A percentile compares a stretch with the other conserved stretches of the same genome.
Evolutionary conservation across 2,329 filamentous ascomycete species (phyloP).

Genomic region (Sporothrix schenckii): DNA sequence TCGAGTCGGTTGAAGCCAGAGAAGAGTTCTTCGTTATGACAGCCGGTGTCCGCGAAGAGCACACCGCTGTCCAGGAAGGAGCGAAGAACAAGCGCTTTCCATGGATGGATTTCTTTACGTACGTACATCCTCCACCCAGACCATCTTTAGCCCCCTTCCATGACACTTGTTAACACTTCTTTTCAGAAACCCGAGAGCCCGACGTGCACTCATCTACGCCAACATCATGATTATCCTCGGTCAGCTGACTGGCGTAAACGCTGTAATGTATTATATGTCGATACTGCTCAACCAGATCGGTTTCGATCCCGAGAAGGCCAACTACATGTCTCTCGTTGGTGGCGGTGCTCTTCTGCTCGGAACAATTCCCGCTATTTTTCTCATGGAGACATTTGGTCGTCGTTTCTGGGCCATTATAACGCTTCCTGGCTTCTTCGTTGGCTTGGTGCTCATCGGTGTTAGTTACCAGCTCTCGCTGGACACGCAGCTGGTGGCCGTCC

Average conservation of each 20-base stretch:
- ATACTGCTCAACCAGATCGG: slow-evolving; percentile 69
- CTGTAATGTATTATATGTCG: slow-evolving; percentile 73
- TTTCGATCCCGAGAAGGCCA: slow-evolving; percentile 63
- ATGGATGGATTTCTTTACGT: slow-evolving; percentile 74
- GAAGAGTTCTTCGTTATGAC: slow-evolving; percentile 76
- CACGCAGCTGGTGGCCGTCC: slow-evolving; percentile 51
- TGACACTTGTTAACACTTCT: not conserved
- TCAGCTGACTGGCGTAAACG: slow-evolving; percentile 71
- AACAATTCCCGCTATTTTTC: slow-evolving; percentile 68
- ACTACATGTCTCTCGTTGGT: slow-evolving; percentile 76
- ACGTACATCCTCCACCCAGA: not conserved
- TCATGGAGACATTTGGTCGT: slow-evolving; percentile 72
- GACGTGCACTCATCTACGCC: slow-evolving; percentile 66
- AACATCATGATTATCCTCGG: slow-evolving; percentile 72
- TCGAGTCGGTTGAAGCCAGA: slow-evolving; percentile 57
- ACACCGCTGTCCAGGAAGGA: slow-evolving; percentile 56
- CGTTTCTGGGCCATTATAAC: slow-evolving; percentile 75
- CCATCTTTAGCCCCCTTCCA: too few relatives aligned
- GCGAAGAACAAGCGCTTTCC: slow-evolving; percentile 60
- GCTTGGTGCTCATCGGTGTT: slow-evolving; percentile 66
- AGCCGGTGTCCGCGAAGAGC: slow-evolving; percentile 60
- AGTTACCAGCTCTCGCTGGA: slow-evolving; percentile 60
- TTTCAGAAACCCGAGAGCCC: slow-evolving; percentile 59
- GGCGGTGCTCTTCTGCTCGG: slow-evolving; percentile 68
- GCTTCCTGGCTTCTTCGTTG: slow-evolving; percentile 72